These are phyloP conservation scores for Aureobasidium pullulans DNA, from an alignment of 2,329 filamentous ascomycete species.

Conservation along the genomic window DNA sequence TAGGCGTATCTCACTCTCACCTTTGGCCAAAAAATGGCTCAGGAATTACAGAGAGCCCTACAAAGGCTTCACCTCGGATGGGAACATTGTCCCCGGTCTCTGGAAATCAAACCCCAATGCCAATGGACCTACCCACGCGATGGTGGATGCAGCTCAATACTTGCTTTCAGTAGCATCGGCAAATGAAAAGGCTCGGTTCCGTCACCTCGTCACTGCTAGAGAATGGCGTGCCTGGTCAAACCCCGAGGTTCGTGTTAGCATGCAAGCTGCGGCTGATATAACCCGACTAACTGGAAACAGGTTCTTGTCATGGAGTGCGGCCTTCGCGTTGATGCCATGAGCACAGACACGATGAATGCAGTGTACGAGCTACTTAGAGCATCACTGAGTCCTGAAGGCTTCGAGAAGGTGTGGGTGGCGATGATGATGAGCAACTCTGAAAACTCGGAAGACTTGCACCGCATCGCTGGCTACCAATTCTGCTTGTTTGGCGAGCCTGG, in stretches of 20 bases:
- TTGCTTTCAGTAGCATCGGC: conserved; percentile 33
- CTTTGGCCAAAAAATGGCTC: conserved; percentile 22
- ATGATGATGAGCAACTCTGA: conserved; percentile 62
- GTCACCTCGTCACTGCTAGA: conserved; percentile 58
- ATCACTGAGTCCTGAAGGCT: conserved; percentile 60
- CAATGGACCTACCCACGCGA: conserved; percentile 43
- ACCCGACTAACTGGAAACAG: conserved; percentile 8
- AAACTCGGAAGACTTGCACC: conserved; percentile 37
- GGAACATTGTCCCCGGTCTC: conserved; percentile 30
- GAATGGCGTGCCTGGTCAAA: conserved; percentile 66
- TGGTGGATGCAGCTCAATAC: conserved; percentile 42
- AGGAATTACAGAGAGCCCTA: conserved; percentile 51
- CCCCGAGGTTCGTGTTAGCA: conserved; percentile 42
- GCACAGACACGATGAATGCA: conserved; percentile 35
- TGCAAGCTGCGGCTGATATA: neutral
- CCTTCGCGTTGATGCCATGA: conserved; percentile 59
- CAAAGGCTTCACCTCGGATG: conserved; percentile 61
- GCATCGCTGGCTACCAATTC: conserved; percentile 54
- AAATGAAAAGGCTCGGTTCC: conserved; percentile 42
- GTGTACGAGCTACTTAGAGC: conserved; percentile 50
- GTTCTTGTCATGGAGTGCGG: conserved; percentile 60
- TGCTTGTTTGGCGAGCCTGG: conserved; percentile 60
- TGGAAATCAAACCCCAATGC: conserved; percentile 18
- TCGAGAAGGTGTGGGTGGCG: conserved; percentile 57
- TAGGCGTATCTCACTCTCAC: conserved; percentile 19